Base-by-base conservation (phyloP, 495 filamentous ascomycete genomes). In the Daldinia loculata region DNA sequence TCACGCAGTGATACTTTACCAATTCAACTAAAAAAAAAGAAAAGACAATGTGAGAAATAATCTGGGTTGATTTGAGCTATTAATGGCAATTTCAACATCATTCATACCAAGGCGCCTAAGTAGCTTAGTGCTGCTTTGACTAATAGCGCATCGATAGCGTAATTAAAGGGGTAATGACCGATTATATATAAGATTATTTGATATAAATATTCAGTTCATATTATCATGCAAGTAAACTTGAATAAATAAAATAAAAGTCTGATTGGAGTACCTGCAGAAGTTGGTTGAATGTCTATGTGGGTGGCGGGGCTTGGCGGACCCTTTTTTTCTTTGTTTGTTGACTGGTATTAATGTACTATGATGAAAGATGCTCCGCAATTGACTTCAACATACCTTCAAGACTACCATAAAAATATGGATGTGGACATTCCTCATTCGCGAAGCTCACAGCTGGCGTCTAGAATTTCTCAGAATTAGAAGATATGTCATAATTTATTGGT, bases 311-410 rank as follows among this genome's bases (percentile, higher is more conserved):
- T 50, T 57, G 69, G 53, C 57, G 69, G 57, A 59, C 58, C 53
- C 36, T 43, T 58, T 61, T 26, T n/a, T 43, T 61, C 55, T 17
- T 8, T 48, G 27, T 70, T 39, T 24, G n/a, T 48, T 38, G 55
- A 39, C 30, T 34, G 58, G 36, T 50, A 39, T 43, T 52, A 3
- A 51, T 66, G 63, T 51, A 39, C 19, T 29, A 69, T 63, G 66
- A 58, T 61, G 61, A 66, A 59, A 70, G 56, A 65, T 66, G 17
- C 69, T 59, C 69, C 69, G 56, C 58, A 66, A 56, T 66, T 71
- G 63, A 66, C 63, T 52, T 61, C 30, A 59, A 48, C 43, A 45
- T 58, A 53, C 9, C 56, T 56, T n/a, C 2, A 32, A 19, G 8
- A 26, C 26, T 36, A 24, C 24, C 2, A 24, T 43, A 17, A 56